Conservation (phyloP, 2,329 filamentous ascomycete species). For the Exophiala aquamarina region DNA sequence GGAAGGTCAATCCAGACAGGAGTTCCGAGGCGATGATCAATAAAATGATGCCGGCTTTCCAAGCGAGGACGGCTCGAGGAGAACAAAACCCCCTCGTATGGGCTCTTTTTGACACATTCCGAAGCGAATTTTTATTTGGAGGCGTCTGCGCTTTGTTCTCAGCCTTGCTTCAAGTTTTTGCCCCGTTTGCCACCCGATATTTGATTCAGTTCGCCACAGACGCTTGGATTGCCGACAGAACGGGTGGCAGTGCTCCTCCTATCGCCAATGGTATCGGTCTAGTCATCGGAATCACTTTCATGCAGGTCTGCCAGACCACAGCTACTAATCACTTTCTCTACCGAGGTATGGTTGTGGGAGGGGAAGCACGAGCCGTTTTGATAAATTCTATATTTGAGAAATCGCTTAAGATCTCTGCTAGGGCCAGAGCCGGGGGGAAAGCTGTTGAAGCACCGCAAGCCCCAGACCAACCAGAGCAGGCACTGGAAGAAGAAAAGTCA, state of each 20-base stretch:
- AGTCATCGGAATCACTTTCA: slow-evolving; percentile 77
- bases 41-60: slow-evolving; percentile 67
- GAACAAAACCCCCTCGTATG: slow-evolving; percentile 72
- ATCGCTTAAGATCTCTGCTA: slow-evolving; percentile 81
- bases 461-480: slow-evolving; percentile 48
- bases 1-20: slow-evolving; percentile 80
- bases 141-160: slow-evolving; percentile 73
- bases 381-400: slow-evolving; percentile 91
- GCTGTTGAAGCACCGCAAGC: slow-evolving; percentile 49
- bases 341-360: slow-evolving; percentile 86
- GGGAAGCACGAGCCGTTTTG: slow-evolving; percentile 75
- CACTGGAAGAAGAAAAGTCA: slow-evolving; percentile 43
- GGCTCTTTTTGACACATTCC: slow-evolving; percentile 85
- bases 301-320: slow-evolving; percentile 82
- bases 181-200: slow-evolving; percentile 81
- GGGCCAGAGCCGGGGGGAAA: slow-evolving; percentile 79
- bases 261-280: slow-evolving; percentile 78
- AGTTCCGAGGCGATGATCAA: slow-evolving; percentile 68
- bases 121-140: slow-evolving; percentile 79
- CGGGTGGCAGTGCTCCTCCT: slow-evolving; percentile 56
- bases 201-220: slow-evolving; percentile 81
- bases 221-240: slow-evolving; percentile 67
- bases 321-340: slow-evolving; percentile 91
- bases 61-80: slow-evolving; percentile 65
- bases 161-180: slow-evolving; percentile 73